Evolutionary conservation across 2,329 filamentous ascomycete genomes (phyloP), one percentile per base, ranked within the genome.

Genomic region (Ascochyta pisi): DNA sequence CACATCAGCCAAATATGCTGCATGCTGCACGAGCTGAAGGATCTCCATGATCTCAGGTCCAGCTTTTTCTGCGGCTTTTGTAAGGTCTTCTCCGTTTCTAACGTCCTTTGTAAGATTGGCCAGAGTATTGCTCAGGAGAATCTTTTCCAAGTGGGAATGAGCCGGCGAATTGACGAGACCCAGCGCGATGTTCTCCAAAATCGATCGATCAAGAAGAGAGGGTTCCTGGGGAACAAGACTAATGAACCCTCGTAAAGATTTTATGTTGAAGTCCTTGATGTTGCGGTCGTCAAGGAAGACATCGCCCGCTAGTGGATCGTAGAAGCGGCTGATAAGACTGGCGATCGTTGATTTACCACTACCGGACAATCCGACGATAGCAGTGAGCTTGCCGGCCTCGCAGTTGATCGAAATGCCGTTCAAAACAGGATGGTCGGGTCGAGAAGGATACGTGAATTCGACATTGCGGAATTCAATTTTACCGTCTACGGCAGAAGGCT

Each of bases 1-100:
- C 0, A 84, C 87, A 70, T 89, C 86, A 0, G 87, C 86, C 26
- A 87, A 77, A 12, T 73, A 76, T 2, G 85, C 82, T 19, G 86
- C 83, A 15, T 65, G 68, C 27, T 79, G 74, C 2, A 84, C 79
- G 24, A 83, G 71, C 24, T 66, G 70, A 27, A 86, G 74, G n/a
- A 88, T 82, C 50, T 86, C 81, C 12, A 37, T 38, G 8, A 63
- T 51, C 31, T 69, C 60, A 13, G 65, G 37, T 5, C 65, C 58
- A 29, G 60, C 59, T 15, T 56, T 60, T 26, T 64, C 60, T 1
- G 63, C 60, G 2, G 54, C 55, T 29, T 58, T 42, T 1, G 9
- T 73, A 7, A 87, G 69, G 42, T 83, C 76, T 31, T 80, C 68
- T 6, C 85, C 86, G 0, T 78, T 67, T 16, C 84, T 77, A 2